These are phyloP conservation scores for Citrus mangshanensis DNA, from an alignment of 345 rosid species.

Conservation along the genomic window DNA sequence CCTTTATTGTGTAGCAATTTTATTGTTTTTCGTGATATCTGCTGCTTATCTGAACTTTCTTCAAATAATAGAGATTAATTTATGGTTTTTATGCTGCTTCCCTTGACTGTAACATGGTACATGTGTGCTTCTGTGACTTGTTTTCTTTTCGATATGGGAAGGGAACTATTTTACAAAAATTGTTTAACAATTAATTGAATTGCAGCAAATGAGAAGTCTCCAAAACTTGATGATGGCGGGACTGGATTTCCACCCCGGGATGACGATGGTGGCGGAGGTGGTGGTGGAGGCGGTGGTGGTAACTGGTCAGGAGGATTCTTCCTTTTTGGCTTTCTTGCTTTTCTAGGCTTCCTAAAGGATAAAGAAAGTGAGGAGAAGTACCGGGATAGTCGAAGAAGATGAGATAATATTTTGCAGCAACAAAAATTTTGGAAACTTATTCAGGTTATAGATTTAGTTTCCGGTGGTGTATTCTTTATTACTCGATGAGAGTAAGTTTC, in stretches of 20 bases:
- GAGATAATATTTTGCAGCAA: background rate
- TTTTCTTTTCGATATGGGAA: background rate
- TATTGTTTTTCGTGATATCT: background rate
- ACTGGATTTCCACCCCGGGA: slow-evolving; percentile 75
- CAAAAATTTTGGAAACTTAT: background rate
- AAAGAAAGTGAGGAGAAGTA: slow-evolving; percentile 68
- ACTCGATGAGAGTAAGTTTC: background rate
- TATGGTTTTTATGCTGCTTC: background rate
- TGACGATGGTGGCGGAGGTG: slow-evolving; percentile 82
- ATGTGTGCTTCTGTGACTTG: no score
- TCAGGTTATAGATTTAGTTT: background rate
- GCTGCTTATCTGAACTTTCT: background rate
- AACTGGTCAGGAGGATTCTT: slow-evolving; percentile 90
- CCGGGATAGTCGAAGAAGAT: slow-evolving; percentile 49
- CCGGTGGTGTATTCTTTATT: background rate
- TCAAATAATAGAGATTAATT: background rate
- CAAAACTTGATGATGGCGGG: slow-evolving; percentile 76
- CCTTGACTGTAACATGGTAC: background rate
- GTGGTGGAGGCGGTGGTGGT: slow-evolving; percentile 92
- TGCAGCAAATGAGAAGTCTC: slow-evolving; percentile 64
- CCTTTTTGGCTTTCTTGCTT: slow-evolving; percentile 84
- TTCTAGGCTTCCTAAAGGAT: slow-evolving; percentile 79
- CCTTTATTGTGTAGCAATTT: slow-evolving; percentile 2
- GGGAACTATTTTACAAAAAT: background rate
- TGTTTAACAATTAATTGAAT: slow-evolving; percentile 15